Conservation (phyloP, 2,329 filamentous ascomycete species). For the Myotisia sp. region DNA sequence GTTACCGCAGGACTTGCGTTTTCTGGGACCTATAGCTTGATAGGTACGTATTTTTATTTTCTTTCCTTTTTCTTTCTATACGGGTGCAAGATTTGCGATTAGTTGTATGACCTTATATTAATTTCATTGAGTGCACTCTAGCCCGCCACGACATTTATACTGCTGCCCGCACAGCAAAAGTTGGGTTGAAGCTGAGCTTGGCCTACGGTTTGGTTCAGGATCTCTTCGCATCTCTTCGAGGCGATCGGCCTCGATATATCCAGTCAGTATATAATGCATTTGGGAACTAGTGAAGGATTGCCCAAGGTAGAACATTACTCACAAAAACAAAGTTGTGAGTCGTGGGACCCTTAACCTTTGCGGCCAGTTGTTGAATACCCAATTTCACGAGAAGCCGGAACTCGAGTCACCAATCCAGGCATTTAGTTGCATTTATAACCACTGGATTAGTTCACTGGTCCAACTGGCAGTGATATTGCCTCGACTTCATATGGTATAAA, state of each 20-base stretch:
- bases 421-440: too few species aligned
- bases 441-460: too few species aligned
- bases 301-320: too few species aligned
- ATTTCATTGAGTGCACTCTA: constrained; percentile 23
- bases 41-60: constrained; percentile 46
- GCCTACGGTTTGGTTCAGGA: constrained; percentile 74
- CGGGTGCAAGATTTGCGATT: not conserved
- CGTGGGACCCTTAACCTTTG: too few species aligned
- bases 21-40: constrained; percentile 72
- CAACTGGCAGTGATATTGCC: too few species aligned
- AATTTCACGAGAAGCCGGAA: too few species aligned
- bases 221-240: constrained; percentile 51
- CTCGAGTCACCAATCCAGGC: too few species aligned
- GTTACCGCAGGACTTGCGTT: constrained; percentile 70
- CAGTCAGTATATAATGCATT: constrained; percentile 7
- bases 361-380: too few species aligned
- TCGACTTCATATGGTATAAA: too few species aligned
- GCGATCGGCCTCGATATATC: constrained; percentile 60
- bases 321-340: too few species aligned
- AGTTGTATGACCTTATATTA: constrained; percentile 8
- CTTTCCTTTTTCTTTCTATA: constrained; percentile 1
- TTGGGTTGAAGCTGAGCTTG: constrained; percentile 64
- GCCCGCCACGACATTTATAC: constrained; percentile 68
- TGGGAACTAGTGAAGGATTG: too few species aligned
- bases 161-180: constrained; percentile 61